Percentiles rank a stretch among this genome's conserved stretches.
phyloP scores from a whole-genome alignment of 768 basidiomycete species.

The Hysterangium stoloniferum region DNA sequence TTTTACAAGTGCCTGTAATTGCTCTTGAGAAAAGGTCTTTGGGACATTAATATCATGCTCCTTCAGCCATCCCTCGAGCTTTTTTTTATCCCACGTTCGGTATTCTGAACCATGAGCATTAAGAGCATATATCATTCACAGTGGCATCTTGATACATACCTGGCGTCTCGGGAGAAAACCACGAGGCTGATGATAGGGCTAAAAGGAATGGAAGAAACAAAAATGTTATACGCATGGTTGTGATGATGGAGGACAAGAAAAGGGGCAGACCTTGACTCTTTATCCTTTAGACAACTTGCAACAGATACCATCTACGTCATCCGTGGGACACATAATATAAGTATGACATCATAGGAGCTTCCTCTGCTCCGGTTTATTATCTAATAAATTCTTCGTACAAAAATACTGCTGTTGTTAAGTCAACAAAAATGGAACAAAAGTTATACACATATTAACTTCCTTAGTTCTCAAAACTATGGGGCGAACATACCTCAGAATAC shows the following conservation, averaged over 20 bases:
- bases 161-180: conserved; percentile 41
- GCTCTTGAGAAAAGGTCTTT: conserved; percentile 31
- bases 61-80: conserved; percentile 64
- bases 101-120: conserved; percentile 29
- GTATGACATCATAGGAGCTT: too few relatives aligned
- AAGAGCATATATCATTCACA: conserved; percentile 16
- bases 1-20: conserved; percentile 42
- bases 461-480: too few relatives aligned
- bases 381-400: too few relatives aligned
- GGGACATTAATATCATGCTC: conserved; percentile 55
- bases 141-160: conserved; percentile 19
- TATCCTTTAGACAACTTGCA: too few relatives aligned
- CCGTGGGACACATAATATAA: too few relatives aligned
- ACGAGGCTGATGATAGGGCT: conserved; percentile 37
- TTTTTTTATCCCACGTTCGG: conserved; percentile 49
- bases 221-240: conserved; percentile 24
- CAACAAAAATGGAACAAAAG: too few relatives aligned
- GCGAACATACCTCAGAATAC: too few relatives aligned
- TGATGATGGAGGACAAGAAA: not conserved
- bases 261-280: not conserved
- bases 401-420: too few relatives aligned
- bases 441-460: too few relatives aligned
- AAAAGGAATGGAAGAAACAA: conserved; percentile 27
- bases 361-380: too few relatives aligned
- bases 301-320: too few relatives aligned